Base-by-base conservation (phyloP, 1,139 yeast genomes). In the Geotrichum europaeum region DNA sequence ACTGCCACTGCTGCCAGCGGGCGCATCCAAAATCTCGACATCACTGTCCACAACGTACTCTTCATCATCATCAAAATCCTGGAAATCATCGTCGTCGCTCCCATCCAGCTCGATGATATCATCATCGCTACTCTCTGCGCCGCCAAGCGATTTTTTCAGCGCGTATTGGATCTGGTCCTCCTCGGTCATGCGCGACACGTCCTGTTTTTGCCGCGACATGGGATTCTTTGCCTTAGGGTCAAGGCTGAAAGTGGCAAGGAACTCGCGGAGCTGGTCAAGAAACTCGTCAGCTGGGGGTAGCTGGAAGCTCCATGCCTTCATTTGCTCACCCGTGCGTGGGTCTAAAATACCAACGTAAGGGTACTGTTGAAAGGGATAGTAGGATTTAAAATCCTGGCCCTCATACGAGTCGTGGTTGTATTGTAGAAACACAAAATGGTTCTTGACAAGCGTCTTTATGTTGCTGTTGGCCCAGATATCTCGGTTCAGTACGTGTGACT, bases 291-390 rank as follows among this genome's bases (percentile, higher is more conserved):
- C 47, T 76, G 75, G 0, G 95, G 96, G 1, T 84, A 85, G 15
- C 9, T 20, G 12, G 84, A 84, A 56, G 10, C 62, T 60, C 96
- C 97, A 92, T 63, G 79, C 79, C 66, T 81, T 81, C 60, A 90
- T 81, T 63, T 96, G 79, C 73, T 94, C 99, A 15, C 98, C 98
- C 0, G 99, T 94, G 71, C 92, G 83, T 1, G 99, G 97, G 71
- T 95, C 99, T 60, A 95, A 73, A 51, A 95, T 89, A 1, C 97
- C 90, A 51, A 95, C 84, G 71, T 94, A 97, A 1, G 99, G 99
- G 69, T 78, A 86, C 32, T 81, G 81, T n/a, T 79, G 73, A 58
- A 85, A 78, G 3, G 87, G 85, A 70, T 94, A 92, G 70, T 88
- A 87, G 64, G 86, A 85, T 25, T 79, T 70, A 71, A 89, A 94